phyloP scores from a whole-genome alignment of 2,329 filamentous ascomycete genomes.

The Nemania sp. region DNA sequence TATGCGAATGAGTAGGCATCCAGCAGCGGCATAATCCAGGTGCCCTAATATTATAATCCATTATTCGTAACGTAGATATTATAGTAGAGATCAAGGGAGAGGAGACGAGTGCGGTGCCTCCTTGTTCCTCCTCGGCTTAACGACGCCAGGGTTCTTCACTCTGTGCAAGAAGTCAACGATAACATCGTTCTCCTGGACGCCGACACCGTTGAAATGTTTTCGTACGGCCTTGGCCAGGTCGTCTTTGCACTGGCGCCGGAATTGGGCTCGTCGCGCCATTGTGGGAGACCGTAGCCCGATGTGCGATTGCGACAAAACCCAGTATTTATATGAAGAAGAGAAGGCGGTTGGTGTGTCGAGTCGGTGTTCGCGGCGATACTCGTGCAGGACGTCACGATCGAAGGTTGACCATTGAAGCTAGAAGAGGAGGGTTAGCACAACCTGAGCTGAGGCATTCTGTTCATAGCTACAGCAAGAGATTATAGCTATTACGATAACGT shows the following conservation, averaged over 20 bases:
- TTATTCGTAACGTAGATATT: conserved; percentile 29
- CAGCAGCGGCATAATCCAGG: conserved; percentile 23
- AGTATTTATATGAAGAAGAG: conserved; percentile 70
- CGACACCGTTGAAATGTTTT: conserved; percentile 85
- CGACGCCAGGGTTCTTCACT: conserved; percentile 67
- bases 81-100: conserved; percentile 45
- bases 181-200: conserved; percentile 84
- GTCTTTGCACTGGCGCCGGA: conserved; percentile 76
- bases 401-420: conserved; percentile 76
- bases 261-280: conserved; percentile 74
- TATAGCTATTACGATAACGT: conserved; percentile 31
- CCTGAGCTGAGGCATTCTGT: conserved; percentile 26
- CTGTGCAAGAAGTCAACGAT: conserved; percentile 84
- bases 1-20: conserved; percentile 31
- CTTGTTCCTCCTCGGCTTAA: conserved; percentile 52
- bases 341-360: conserved; percentile 79
- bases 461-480: conserved; percentile 11
- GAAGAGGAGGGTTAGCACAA: conserved; percentile 31
- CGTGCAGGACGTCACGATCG: conserved; percentile 75
- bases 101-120: conserved; percentile 51
- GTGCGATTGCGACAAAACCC: conserved; percentile 69
- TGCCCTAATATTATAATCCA: conserved; percentile 26
- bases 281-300: conserved; percentile 81
- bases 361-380: conserved; percentile 79
- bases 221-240: conserved; percentile 78